Percentiles rank a stretch among this genome's conserved stretches.
phyloP scores from a whole-genome alignment of 2,329 filamentous ascomycete genomes.

The Calonectria hongkongensis region DNA sequence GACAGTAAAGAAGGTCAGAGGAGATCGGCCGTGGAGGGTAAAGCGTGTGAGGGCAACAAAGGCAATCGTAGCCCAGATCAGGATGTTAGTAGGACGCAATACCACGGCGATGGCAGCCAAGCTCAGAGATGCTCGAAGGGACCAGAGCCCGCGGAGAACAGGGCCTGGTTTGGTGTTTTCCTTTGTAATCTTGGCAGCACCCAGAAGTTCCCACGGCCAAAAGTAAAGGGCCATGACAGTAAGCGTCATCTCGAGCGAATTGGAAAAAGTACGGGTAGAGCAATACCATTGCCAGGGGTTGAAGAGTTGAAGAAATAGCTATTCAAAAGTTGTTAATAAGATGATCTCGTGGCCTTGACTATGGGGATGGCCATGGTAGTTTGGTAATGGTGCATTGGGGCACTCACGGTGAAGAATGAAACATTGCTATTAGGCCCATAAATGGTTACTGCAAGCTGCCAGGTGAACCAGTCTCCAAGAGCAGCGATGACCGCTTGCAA shows the following conservation, averaged over 20 bases:
- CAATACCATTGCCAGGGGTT: slow-evolving; percentile 95
- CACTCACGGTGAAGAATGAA: slow-evolving; percentile 81
- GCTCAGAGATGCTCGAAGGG: slow-evolving; percentile 76
- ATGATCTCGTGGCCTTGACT: too few relatives aligned
- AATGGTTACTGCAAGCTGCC: slow-evolving; percentile 84
- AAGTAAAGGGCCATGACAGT: slow-evolving; percentile 86
- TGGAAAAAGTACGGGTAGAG: slow-evolving; percentile 94
- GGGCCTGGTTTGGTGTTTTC: slow-evolving; percentile 60
- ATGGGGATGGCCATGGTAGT: neutral
- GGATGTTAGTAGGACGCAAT: slow-evolving; percentile 89
- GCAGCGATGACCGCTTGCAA: slow-evolving; percentile 87
- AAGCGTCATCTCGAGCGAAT: slow-evolving; percentile 92
- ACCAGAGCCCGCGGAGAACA: slow-evolving; percentile 52
- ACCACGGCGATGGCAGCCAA: slow-evolving; percentile 89
- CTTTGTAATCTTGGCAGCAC: slow-evolving; percentile 62
- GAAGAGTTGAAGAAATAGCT: slow-evolving; percentile 62
- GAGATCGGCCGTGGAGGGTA: slow-evolving; percentile 61
- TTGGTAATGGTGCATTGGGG: neutral
- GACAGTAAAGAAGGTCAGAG: slow-evolving; percentile 66
- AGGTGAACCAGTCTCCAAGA: slow-evolving; percentile 89
- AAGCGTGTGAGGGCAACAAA: slow-evolving; percentile 65
- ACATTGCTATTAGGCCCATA: slow-evolving; percentile 80
- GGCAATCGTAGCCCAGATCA: slow-evolving; percentile 86
- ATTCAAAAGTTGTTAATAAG: too few relatives aligned
- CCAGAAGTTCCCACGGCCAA: slow-evolving; percentile 89